Conservation (phyloP, 73 alveolate species). For the Paramecium biaurelia region DNA sequence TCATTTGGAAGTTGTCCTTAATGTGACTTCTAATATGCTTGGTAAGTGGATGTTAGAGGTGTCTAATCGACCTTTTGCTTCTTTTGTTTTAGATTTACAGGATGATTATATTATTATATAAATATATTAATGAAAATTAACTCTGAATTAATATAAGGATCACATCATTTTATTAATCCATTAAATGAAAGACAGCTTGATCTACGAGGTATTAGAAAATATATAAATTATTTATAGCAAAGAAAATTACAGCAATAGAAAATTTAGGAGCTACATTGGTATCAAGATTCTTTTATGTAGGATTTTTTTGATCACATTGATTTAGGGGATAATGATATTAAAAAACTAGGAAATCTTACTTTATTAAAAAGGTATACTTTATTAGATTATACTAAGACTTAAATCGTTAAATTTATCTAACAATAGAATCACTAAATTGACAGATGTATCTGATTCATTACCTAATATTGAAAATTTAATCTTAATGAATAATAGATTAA, state of each 20-base stretch:
- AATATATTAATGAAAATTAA: conserved; percentile 43
- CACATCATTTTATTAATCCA: conserved; percentile 57
- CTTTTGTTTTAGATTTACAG: not conserved
- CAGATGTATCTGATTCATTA: conserved; percentile 56
- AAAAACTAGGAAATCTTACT: conserved; percentile 59
- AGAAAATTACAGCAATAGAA: conserved; percentile 56
- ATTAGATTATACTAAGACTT: not conserved
- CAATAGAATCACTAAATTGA: conserved; percentile 49
- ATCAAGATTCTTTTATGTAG: not conserved
- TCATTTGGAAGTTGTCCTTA: not conserved
- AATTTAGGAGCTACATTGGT: conserved; percentile 67
- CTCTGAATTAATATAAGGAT: conserved; percentile 52
- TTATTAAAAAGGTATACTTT: conserved; percentile 31
- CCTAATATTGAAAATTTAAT: conserved; percentile 47
- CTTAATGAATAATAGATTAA: conserved; percentile 57
- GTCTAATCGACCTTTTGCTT: not conserved
- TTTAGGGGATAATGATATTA: conserved; percentile 64
- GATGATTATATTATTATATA: not conserved
- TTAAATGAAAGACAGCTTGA: conserved; percentile 59
- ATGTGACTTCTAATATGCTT: not conserved
- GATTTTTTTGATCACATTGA: conserved; percentile 65
- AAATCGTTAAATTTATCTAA: conserved; percentile 48
- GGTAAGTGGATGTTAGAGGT: conserved; percentile 4
- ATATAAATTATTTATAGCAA: not conserved
- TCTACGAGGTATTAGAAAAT: conserved; percentile 18